Evolutionary conservation across 73 alveolate genomes (phyloP).

Genomic region (Stentor coeruleus): DNA sequence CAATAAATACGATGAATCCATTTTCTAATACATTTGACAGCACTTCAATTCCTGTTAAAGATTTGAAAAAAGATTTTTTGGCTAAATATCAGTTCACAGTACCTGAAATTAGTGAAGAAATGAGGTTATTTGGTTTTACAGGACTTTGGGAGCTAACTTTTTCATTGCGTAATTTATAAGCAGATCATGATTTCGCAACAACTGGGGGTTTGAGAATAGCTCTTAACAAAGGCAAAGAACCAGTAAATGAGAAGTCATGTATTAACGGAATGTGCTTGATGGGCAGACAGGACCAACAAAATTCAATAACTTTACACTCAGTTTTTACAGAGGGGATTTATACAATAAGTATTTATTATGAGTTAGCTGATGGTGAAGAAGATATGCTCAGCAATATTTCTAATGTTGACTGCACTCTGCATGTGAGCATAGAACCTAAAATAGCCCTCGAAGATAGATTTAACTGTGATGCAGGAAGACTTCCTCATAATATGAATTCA

Average conservation of each 20-base stretch:
- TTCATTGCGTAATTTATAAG: not conserved
- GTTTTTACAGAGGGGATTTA: not conserved
- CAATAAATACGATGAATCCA: not conserved
- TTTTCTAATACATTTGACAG: not conserved
- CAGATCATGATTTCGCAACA: not conserved
- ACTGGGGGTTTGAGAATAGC: not conserved
- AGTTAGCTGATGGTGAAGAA: not conserved
- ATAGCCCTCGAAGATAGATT: conserved; percentile 24
- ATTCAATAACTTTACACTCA: not conserved
- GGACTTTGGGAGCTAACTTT: conserved; percentile 12
- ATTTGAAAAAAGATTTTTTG: not conserved
- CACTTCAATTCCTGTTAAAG: not conserved
- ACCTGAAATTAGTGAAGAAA: not conserved
- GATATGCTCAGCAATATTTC: not conserved
- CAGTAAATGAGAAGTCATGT: not conserved
- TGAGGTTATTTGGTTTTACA: not conserved
- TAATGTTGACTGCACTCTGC: not conserved
- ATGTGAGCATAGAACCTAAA: not conserved
- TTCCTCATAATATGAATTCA: not conserved
- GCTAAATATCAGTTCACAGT: not conserved
- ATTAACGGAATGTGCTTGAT: not conserved
- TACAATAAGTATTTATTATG: not conserved
- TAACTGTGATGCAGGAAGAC: conserved; percentile 17
- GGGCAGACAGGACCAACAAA: not conserved
- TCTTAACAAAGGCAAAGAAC: not conserved